Evolutionary conservation across 805 yeast genomes (phyloP).

Genomic region (Brettanomyces naardenensis): DNA sequence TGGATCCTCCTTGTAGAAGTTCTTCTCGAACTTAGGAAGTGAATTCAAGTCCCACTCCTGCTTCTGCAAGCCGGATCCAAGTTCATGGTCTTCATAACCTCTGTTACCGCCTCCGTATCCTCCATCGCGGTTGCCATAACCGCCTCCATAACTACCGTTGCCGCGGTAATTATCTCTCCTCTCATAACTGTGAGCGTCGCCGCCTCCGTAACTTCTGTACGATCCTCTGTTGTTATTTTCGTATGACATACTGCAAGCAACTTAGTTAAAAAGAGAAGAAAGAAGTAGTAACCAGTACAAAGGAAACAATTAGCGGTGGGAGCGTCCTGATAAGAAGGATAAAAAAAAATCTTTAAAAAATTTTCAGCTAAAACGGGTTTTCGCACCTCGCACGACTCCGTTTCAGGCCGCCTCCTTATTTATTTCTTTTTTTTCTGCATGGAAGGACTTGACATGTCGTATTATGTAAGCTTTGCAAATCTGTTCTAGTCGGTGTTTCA

Average conservation of each 20-base stretch:
- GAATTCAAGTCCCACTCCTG: conserved; percentile 77
- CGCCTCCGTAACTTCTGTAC: conserved; percentile 15
- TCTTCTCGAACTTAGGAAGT: conserved; percentile 88
- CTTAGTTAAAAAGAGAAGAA: background rate
- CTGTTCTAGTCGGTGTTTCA: no score
- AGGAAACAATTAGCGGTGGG: no score
- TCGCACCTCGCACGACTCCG: no score
- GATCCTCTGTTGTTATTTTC: conserved; percentile 30
- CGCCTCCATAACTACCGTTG: conserved; percentile 27
- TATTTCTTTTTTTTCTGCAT: no score
- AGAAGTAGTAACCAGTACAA: background rate
- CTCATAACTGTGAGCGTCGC: background rate
- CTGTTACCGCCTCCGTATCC: conserved; percentile 30
- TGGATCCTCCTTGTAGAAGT: conserved; percentile 85
- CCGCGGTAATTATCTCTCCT: background rate
- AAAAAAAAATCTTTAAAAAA: conserved; percentile 4
- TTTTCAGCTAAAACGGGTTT: conserved; percentile 4
- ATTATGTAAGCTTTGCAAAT: no score
- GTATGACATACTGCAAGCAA: conserved; percentile 32
- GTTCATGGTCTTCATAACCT: conserved; percentile 34
- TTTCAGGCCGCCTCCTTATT: no score
- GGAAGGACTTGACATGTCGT: no score
- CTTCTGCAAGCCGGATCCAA: conserved; percentile 50
- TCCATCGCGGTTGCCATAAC: conserved; percentile 32
- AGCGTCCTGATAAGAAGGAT: background rate